Base-by-base conservation (phyloP, 2,329 filamentous ascomycete genomes). In the Pleomassaria siparia region DNA sequence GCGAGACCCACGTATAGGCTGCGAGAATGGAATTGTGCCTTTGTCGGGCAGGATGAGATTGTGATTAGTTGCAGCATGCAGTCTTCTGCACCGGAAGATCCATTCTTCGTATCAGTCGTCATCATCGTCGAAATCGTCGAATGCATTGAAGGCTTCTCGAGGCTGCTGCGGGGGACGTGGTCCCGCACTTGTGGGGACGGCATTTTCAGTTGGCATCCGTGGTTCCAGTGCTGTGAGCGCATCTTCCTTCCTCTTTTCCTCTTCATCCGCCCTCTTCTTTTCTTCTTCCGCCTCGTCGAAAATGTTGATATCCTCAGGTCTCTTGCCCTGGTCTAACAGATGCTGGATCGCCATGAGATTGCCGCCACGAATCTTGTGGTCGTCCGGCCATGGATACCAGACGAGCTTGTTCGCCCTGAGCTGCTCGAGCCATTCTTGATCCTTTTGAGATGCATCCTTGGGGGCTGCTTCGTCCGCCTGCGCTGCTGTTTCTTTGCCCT, bases 341-440 rank as follows among this genome's bases (percentile, higher is more conserved):
- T 77, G 72, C 60, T 90, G 84, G 36, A 78, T 73, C 25, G 64
- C 53, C 40, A 84, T 85, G 33, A 95, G 75, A 1, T 84, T 84
- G 28, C 89, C 88, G 13, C 75, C 74, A 25, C 83, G 80, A 53
- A 94, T 88, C 49, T 83, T 80, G 25, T 86, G 82, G 53, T 89
- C 84, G 22, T 76, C 76, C 0, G 89, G 89, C 89, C 89, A 95
- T 1, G 89, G 89, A 39, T 84, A 79, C 73, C 91, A 95, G 2
- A 54, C 47, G 6, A 60, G 48, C 15, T 59, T 53, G 46, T 53
- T 60, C 40, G 61, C 59, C 11, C 60, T 56, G 47, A 67, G 60
- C 49, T 66, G 65, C 49, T 57, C 58, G 20, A 68, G 44, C 64
- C 66, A 70, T 43, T 69, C 67, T 24, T 60, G 60, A 45, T 69